phyloP scores from a whole-genome alignment of 257 asterid species.

The Solanum bulbocastanum region DNA sequence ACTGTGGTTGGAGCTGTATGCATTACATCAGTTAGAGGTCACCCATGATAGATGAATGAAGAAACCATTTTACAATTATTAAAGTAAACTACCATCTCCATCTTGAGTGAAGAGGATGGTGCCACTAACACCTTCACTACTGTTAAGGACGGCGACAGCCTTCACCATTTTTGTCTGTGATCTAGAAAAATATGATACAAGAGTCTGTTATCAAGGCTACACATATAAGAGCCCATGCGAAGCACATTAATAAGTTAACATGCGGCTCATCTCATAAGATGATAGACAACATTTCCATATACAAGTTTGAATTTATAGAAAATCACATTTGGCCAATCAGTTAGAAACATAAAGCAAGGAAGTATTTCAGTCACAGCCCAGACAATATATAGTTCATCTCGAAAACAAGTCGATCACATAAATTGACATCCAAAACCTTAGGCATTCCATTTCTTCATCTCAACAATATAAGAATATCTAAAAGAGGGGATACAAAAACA shows the following conservation, averaged over 20 bases:
- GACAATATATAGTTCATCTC: background rate
- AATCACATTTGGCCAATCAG: background rate
- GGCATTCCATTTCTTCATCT: background rate
- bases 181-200: conserved; percentile 26
- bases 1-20: conserved; percentile 65
- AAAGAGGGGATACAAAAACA: background rate
- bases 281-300: background rate
- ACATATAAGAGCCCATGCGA: background rate
- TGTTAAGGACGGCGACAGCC: conserved; percentile 82
- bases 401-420: background rate
- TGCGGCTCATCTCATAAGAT: background rate
- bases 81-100: conserved; percentile 56
- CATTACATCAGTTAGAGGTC: background rate
- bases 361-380: background rate
- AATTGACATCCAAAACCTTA: background rate
- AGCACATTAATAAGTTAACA: background rate
- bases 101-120: conserved; percentile 67
- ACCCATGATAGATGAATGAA: background rate
- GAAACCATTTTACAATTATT: background rate
- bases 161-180: conserved; percentile 76
- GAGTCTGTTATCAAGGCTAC: background rate
- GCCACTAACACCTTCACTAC: conserved; percentile 90
- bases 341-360: background rate
- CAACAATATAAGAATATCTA: background rate
- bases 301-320: background rate